Conservation (phyloP, 2,329 filamentous ascomycete genomes). For the Phaeosphaeria sp. region DNA sequence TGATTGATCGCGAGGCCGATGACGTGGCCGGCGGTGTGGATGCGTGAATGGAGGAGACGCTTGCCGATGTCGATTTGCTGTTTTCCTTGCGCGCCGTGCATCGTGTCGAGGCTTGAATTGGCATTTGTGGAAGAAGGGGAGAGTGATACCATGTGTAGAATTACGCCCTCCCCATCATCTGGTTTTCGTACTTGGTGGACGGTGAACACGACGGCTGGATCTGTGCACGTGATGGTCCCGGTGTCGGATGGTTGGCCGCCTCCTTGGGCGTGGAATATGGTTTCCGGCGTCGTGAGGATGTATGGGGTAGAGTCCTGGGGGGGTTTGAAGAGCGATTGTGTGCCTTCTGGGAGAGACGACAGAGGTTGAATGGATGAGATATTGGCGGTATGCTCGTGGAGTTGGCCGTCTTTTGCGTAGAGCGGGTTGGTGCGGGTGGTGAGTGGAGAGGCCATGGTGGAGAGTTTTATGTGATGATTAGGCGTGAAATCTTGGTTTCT, state of each 20-base stretch:
- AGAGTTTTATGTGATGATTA: background rate
- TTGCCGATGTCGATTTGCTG: conserved; percentile 68
- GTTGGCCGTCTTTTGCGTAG: conserved; percentile 51
- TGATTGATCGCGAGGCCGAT: conserved; percentile 71
- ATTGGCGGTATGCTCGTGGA: conserved; percentile 52
- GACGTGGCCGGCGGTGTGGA: conserved; percentile 77
- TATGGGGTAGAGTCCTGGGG: conserved; percentile 49
- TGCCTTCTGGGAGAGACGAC: conserved; percentile 57
- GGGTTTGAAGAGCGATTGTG: conserved; percentile 65
- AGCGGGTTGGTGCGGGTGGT: conserved; percentile 33
- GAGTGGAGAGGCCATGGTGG: background rate
- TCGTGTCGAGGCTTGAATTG: no score
- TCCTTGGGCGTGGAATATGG: conserved; percentile 79
- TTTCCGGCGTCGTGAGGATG: conserved; percentile 67
- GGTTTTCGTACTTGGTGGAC: conserved; percentile 65
- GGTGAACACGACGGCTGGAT: conserved; percentile 50
- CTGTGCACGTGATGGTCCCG: conserved; percentile 59
- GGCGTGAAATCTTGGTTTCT: background rate
- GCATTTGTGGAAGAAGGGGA: no score
- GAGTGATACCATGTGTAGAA: conserved; percentile 73
- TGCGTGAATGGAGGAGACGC: conserved; percentile 68
- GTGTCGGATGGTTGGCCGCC: conserved; percentile 75
- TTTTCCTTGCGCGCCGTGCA: conserved; percentile 48
- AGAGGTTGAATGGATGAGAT: conserved; percentile 60
- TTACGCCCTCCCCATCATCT: conserved; percentile 58